These are phyloP conservation scores for Pythium folliculosum DNA, from an alignment of 352 stramenopile genomes.

Conservation along the genomic window DNA sequence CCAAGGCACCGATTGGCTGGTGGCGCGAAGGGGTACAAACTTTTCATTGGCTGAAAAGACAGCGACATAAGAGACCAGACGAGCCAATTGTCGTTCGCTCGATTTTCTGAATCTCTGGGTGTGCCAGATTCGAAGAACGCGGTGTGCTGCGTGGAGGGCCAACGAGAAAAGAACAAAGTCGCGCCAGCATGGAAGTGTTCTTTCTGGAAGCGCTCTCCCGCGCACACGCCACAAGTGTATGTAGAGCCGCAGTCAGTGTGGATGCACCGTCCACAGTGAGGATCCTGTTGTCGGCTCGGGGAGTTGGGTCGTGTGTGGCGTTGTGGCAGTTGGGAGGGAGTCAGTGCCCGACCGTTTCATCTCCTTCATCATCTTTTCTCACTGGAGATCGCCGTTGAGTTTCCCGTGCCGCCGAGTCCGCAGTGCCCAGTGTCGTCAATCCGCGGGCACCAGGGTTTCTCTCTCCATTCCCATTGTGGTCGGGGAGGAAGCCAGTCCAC, in stretches of 20 bases:
- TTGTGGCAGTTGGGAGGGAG: constrained; percentile 12
- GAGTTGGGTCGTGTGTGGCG: constrained; percentile 2
- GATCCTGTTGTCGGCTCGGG: neutral
- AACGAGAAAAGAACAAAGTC: constrained; percentile 3
- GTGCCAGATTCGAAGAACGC: neutral
- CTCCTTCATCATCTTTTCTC: constrained; percentile 1
- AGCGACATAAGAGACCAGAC: constrained; percentile 14
- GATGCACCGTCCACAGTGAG: neutral
- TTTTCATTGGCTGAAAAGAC: neutral
- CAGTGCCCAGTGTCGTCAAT: constrained; percentile 11
- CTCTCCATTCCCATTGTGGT: neutral
- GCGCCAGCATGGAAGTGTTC: no score
- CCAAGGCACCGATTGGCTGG: neutral
- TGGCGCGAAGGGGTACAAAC: no score
- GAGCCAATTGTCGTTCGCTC: constrained; percentile 12
- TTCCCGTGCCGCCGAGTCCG: neutral
- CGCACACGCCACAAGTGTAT: constrained; percentile 4
- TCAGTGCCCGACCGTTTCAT: constrained; percentile 21
- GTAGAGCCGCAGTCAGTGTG: neutral
- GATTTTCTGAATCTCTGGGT: constrained; percentile 9
- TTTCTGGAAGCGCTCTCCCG: neutral
- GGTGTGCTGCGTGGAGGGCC: neutral
- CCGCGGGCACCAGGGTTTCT: neutral
- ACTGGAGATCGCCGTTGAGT: neutral
- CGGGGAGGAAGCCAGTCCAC: constrained; percentile 3